A percentile compares a stretch with the other conserved stretches of the same genome.
phyloP scores from a whole-genome alignment of 805 yeast genomes.

The Groenewaldozyma tartarivorans region DNA sequence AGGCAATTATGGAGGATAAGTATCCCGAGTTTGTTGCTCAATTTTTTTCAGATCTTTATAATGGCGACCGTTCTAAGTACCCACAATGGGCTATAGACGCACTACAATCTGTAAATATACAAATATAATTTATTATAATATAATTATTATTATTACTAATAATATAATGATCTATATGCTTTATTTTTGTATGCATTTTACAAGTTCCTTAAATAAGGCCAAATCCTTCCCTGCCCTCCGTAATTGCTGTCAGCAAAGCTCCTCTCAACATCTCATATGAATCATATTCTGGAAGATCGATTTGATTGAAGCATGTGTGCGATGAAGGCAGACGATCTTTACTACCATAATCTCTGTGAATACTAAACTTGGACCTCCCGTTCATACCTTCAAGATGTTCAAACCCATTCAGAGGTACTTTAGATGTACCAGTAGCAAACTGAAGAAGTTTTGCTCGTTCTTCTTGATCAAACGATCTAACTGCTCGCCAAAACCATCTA shows the following conservation, averaged over 20 bases:
- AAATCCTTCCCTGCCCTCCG: slow-evolving; percentile 95
- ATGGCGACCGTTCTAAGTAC: slow-evolving; percentile 25
- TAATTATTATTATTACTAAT: neutral
- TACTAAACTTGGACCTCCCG: slow-evolving; percentile 77
- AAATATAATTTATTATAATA: slow-evolving; percentile 11
- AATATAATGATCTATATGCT: slow-evolving; percentile 1
- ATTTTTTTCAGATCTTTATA: slow-evolving; percentile 28
- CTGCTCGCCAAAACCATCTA: slow-evolving; percentile 98
- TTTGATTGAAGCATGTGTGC: slow-evolving; percentile 94
- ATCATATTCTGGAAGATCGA: slow-evolving; percentile 88
- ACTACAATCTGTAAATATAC: slow-evolving; percentile 27
- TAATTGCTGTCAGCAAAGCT: slow-evolving; percentile 70
- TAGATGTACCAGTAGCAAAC: slow-evolving; percentile 94
- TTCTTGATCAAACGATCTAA: slow-evolving; percentile 84
- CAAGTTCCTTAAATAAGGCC: slow-evolving; percentile 49
- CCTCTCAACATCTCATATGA: slow-evolving; percentile 79
- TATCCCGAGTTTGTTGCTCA: slow-evolving; percentile 29
- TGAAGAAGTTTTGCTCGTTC: slow-evolving; percentile 90
- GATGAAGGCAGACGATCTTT: slow-evolving; percentile 86
- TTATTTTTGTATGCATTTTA: neutral
- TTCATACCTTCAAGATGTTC: slow-evolving; percentile 80
- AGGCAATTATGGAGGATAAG: slow-evolving; percentile 30
- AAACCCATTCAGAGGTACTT: slow-evolving; percentile 92
- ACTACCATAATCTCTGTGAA: slow-evolving; percentile 81
- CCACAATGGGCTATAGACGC: slow-evolving; percentile 38